Conservation (phyloP, 495 filamentous ascomycete genomes). For the Chlorociboria aeruginascens region DNA sequence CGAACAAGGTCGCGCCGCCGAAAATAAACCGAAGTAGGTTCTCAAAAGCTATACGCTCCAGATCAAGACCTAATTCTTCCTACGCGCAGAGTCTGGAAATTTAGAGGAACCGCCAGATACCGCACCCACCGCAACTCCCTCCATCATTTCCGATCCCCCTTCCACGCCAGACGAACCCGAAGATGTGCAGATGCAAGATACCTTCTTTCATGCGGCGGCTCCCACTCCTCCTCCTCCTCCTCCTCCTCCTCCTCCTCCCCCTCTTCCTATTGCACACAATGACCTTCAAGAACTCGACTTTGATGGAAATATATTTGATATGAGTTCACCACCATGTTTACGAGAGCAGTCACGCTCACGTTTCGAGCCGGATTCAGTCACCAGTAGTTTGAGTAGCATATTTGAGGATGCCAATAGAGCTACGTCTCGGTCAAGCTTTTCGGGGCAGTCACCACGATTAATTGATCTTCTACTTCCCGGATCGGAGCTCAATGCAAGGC, state of each 20-base stretch:
- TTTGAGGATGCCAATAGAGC: conserved; percentile 23
- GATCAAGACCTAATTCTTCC: too few species aligned
- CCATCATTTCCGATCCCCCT: conserved; percentile 8
- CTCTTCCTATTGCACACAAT: conserved; percentile 2
- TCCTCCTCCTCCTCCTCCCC: conserved; percentile 10
- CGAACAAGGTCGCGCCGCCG: conserved; percentile 29
- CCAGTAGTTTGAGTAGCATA: conserved; percentile 20
- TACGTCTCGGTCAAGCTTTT: conserved; percentile 21
- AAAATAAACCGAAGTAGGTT: conserved; percentile 40
- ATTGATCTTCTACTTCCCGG: conserved; percentile 32
- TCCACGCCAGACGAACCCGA: conserved; percentile 11
- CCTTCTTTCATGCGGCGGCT: conserved; percentile 16
- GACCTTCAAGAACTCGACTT: conserved; percentile 10
- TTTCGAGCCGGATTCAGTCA: conserved; percentile 16
- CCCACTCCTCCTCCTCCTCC: conserved; percentile 13
- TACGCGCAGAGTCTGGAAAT: conserved; percentile 4
- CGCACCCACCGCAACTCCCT: conserved; percentile 9
- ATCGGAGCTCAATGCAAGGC: conserved; percentile 26
- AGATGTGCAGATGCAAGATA: conserved; percentile 12
- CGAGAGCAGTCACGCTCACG: conserved; percentile 14
- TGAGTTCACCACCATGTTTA: conserved; percentile 17
- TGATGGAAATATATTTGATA: conserved; percentile 18
- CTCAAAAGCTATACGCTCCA: too few species aligned
- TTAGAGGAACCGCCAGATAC: conserved; percentile 10
- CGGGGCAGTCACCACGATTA: conserved; percentile 30